phyloP scores from a whole-genome alignment of 2,329 filamentous ascomycete genomes.

The Aspergillus sp. region DNA sequence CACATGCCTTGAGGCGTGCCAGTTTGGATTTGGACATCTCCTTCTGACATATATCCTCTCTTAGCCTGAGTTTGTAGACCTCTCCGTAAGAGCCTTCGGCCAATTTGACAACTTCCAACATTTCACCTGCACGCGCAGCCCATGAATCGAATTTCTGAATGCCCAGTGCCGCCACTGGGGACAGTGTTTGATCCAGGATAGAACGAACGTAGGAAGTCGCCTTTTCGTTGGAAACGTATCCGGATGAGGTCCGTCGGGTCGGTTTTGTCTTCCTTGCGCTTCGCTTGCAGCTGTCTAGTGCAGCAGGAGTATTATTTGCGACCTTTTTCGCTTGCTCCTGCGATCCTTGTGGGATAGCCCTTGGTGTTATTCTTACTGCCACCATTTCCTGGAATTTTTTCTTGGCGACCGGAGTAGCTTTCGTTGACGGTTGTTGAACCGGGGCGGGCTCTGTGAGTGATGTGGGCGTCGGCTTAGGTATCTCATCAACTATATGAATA shows the following conservation, averaged over 20 bases:
- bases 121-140: conserved; percentile 37
- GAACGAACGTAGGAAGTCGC: conserved; percentile 35
- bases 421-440: background rate
- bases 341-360: background rate
- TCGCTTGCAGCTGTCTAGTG: conserved; percentile 7
- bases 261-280: conserved; percentile 21
- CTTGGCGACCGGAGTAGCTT: background rate
- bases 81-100: conserved; percentile 67
- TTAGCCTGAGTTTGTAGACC: conserved; percentile 58
- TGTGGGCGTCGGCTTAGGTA: background rate
- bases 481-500: background rate
- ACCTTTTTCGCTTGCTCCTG: background rate
- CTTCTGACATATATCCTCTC: conserved; percentile 34
- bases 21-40: conserved; percentile 38
- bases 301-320: background rate
- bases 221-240: conserved; percentile 33
- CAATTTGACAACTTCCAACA: conserved; percentile 56
- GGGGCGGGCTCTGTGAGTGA: conserved; percentile 1
- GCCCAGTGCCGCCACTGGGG: conserved; percentile 33
- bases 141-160: conserved; percentile 42
- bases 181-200: conserved; percentile 39
- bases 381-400: conserved; percentile 26
- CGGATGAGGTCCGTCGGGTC: conserved; percentile 29
- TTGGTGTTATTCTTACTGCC: conserved; percentile 27
- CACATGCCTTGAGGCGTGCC: conserved; percentile 39